Percentiles rank a stretch among this genome's conserved stretches.
phyloP scores from a whole-genome alignment of 2,329 filamentous ascomycete species.

The Aspergillus ibericus region DNA sequence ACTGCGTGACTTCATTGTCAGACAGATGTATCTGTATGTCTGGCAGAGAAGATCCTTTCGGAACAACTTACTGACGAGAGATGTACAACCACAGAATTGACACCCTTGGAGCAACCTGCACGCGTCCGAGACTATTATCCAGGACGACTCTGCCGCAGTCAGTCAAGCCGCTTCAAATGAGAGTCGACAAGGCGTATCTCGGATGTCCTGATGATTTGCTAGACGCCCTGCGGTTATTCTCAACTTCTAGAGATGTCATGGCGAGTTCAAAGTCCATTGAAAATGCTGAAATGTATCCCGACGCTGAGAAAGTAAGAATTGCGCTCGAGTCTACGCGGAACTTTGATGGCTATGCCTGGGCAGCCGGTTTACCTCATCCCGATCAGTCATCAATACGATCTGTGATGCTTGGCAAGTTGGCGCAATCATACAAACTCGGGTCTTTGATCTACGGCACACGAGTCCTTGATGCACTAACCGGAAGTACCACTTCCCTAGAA shows the following conservation, averaged over 20 bases:
- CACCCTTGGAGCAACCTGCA: neutral
- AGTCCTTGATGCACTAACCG: constrained; percentile 3
- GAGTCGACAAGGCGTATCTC: constrained; percentile 11
- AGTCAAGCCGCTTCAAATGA: neutral
- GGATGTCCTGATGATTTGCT: constrained; percentile 15
- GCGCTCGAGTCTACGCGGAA: neutral
- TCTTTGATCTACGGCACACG: constrained; percentile 16
- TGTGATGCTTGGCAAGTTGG: neutral
- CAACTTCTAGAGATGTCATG: constrained; percentile 7
- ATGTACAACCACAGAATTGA: neutral
- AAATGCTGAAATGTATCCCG: neutral
- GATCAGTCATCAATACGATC: neutral
- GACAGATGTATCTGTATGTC: constrained; percentile 6
- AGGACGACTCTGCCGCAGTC: neutral
- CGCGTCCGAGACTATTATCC: neutral
- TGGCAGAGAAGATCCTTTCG: neutral
- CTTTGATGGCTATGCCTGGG: constrained; percentile 8
- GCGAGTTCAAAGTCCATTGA: neutral
- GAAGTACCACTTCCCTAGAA: neutral
- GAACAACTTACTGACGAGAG: neutral
- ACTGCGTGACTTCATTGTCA: neutral
- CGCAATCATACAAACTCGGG: constrained; percentile 15
- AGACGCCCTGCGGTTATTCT: constrained; percentile 12
- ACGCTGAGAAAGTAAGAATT: neutral
- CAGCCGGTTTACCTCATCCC: neutral